Evolutionary conservation across 805 yeast species (phyloP).

Genomic region (Wickerhamomyces pijperi): DNA sequence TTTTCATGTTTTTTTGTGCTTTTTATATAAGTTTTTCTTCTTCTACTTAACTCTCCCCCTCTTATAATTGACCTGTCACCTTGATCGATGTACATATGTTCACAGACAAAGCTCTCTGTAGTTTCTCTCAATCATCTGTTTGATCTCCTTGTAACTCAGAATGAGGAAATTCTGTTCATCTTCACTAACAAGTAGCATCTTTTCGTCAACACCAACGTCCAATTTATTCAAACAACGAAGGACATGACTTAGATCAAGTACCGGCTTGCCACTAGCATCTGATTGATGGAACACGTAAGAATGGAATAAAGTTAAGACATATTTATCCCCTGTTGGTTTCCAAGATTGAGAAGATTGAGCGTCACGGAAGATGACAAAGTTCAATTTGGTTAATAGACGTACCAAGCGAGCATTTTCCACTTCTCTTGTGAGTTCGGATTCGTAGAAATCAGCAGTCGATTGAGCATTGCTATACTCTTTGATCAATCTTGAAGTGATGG

Average conservation of each 20-base stretch:
- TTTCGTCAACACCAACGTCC: conserved; percentile 87
- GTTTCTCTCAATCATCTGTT: conserved; percentile 56
- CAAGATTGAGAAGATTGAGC: conserved; percentile 50
- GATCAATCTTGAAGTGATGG: conserved; percentile 35
- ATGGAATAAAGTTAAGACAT: conserved; percentile 62
- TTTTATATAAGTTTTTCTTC: no score
- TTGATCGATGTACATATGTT: no score
- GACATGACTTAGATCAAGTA: conserved; percentile 74
- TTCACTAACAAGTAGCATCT: conserved; percentile 63
- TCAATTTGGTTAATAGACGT: conserved; percentile 70
- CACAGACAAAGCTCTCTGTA: conserved; percentile 33
- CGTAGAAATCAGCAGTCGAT: conserved; percentile 44
- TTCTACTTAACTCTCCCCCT: no score
- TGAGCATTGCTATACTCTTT: conserved; percentile 38
- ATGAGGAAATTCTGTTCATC: conserved; percentile 83
- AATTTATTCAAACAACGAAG: conserved; percentile 72
- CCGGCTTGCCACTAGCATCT: conserved; percentile 68
- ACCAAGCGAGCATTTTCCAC: conserved; percentile 83
- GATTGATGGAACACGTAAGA: conserved; percentile 81
- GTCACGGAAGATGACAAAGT: conserved; percentile 50
- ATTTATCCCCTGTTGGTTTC: conserved; percentile 69
- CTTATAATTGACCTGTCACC: no score
- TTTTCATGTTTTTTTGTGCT: no score
- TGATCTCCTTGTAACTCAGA: conserved; percentile 74
- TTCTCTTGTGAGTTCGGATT: conserved; percentile 54